Conservation (phyloP, 805 yeast genomes). For the Candida ficus region DNA sequence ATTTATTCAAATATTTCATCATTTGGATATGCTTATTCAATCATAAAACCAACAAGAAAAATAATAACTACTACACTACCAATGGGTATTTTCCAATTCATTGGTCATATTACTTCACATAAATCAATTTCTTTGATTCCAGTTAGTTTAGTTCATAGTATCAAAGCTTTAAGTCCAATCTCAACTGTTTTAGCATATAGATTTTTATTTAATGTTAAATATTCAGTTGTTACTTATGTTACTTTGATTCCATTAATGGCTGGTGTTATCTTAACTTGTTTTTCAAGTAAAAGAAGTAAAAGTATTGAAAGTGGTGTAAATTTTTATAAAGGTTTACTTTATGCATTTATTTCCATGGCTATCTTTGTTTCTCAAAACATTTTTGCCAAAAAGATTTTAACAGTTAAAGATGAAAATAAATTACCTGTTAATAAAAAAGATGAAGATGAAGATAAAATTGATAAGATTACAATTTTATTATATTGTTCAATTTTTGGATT, state of each 20-base stretch:
- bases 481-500: conserved; percentile 73
- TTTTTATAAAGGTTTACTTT: conserved; percentile 30
- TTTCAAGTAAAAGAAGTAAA: conserved; percentile 31
- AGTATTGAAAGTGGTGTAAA: conserved; percentile 9
- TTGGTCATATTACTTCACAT: conserved; percentile 88
- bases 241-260: conserved; percentile 73
- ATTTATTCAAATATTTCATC: conserved; percentile 15
- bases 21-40: conserved; percentile 27
- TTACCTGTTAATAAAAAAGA: conserved; percentile 18
- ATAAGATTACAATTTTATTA: conserved; percentile 64
- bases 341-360: conserved; percentile 37
- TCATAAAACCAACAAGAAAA: conserved; percentile 49
- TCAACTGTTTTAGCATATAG: conserved; percentile 81
- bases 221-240: conserved; percentile 61
- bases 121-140: conserved; percentile 90
- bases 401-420: conserved; percentile 33
- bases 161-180: conserved; percentile 87
- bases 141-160: conserved; percentile 91
- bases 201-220: conserved; percentile 50
- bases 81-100: conserved; percentile 90
- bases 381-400: conserved; percentile 69
- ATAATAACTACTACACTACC: conserved; percentile 72
- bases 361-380: conserved; percentile 77
- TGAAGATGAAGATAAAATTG: conserved; percentile 40
- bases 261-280: conserved; percentile 83